These are phyloP conservation scores for Cladochytrium tenue DNA, from an alignment of 371 early-diverging fungal species.

Conservation along the genomic window DNA sequence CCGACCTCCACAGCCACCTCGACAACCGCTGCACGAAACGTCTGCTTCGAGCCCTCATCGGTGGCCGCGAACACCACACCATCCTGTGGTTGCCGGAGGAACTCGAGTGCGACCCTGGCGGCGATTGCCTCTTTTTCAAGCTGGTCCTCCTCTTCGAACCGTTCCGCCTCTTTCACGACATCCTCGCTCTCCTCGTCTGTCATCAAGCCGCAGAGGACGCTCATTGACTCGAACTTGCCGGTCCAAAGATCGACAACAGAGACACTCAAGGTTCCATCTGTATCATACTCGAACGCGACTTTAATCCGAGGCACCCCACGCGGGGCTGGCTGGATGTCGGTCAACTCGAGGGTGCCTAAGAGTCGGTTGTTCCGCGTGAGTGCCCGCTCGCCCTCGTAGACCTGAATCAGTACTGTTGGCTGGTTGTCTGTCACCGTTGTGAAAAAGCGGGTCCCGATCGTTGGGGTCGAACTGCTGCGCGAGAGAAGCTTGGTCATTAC, in stretches of 20 bases:
- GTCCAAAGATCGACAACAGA: background rate
- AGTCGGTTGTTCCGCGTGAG: constrained; percentile 94
- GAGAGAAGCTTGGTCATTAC: constrained; percentile 93
- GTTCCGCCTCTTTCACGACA: constrained; percentile 94
- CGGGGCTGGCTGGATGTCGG: constrained; percentile 92
- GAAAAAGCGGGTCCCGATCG: constrained; percentile 96
- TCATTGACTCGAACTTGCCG: constrained; percentile 30
- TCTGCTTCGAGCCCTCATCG: no score
- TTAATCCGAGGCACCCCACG: constrained; percentile 97
- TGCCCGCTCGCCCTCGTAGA: constrained; percentile 96
- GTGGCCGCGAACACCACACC: no score
- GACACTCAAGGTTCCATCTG: constrained; percentile 21
- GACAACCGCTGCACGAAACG: no score
- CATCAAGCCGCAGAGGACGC: constrained; percentile 74
- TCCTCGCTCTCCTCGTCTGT: constrained; percentile 94
- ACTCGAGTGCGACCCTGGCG: no score
- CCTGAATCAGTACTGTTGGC: constrained; percentile 93
- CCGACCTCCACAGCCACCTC: no score
- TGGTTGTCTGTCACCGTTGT: constrained; percentile 98
- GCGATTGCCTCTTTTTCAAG: background rate
- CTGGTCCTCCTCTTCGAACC: constrained; percentile 93
- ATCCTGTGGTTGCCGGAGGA: no score
- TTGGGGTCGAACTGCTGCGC: constrained; percentile 95
- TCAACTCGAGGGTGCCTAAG: constrained; percentile 93
- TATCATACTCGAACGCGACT: constrained; percentile 95